Base-by-base conservation (phyloP, 306 rosid genomes). In the Gastrolobium villosum region DNA sequence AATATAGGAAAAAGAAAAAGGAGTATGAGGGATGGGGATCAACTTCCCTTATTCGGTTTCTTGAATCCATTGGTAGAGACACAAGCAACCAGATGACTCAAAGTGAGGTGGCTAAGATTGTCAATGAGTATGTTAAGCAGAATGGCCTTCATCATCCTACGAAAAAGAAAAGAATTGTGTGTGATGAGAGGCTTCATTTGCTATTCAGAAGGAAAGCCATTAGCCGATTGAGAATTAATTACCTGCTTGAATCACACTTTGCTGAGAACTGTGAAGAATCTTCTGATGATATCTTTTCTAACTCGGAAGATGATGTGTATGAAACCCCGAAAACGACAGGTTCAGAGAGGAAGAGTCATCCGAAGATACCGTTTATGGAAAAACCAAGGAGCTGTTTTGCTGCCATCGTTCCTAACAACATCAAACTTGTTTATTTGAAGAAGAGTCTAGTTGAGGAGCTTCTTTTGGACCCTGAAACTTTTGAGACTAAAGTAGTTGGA, bases 21-120 rank as follows among this genome's bases (percentile, higher is more conserved):
- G 94, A 90, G 74, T 92, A 85, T 54, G 70, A 75, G 15, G 94
- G 96, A 2, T 94, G 97, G 98, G 97, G 94, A 2, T 94, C 98
- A 3, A 84, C 78, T 26, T 74, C 76, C 8, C 87, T 94, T 9
- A 82, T 92, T 39, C 76, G 75, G 40, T 94, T 90, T 82, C 91
- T 94, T 28, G 53, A 83, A 44, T 89, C 89, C 30, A 85, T 94
- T 36, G 98, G 92, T 36, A 84, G 72, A 55, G 93, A 90, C 67
- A 85, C 92, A 0, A 61, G 75, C 45, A 54, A 30, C 32, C 75
- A 76, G 65, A 74, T 92, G 73, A 70, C 90, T 40, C 98, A 89
- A 50, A 55, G 62, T 65, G 92, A 90, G 39, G 89, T 88, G 34
- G 75, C 88, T 40, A 20, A 82, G 30, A 83, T 94, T 66, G 37